These are phyloP conservation scores for Lichtheimia corymbifera DNA, from an alignment of 371 early-diverging fungal genomes.

Conservation along the genomic window DNA sequence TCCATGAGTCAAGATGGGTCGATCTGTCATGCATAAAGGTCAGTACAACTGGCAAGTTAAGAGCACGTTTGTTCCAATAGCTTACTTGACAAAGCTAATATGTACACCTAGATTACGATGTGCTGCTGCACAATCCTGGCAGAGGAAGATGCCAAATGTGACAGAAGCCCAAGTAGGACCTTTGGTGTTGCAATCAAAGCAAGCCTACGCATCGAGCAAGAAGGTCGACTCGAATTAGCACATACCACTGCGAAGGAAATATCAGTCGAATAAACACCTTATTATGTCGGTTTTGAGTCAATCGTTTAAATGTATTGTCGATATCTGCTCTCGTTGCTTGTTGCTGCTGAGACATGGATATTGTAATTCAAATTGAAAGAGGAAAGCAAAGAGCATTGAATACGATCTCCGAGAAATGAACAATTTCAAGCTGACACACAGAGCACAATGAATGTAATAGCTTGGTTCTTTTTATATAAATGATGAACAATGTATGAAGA, in stretches of 20 bases:
- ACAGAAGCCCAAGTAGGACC: slow-evolving; percentile 98
- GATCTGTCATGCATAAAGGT: slow-evolving; percentile 54
- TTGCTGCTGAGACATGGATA: slow-evolving; percentile 37
- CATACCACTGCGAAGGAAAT: too few relatives aligned
- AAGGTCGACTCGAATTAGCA: background rate
- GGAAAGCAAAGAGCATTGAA: too few relatives aligned
- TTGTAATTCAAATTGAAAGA: background rate
- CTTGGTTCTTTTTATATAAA: too few relatives aligned
- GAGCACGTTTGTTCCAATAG: background rate
- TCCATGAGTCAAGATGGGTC: slow-evolving; percentile 86
- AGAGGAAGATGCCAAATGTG: slow-evolving; percentile 96
- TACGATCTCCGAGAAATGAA: too few relatives aligned
- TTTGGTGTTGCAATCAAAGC: slow-evolving; percentile 96
- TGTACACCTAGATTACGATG: slow-evolving; percentile 95
- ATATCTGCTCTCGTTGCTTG: slow-evolving; percentile 65
- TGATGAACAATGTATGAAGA: background rate
- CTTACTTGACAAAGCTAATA: slow-evolving; percentile 92
- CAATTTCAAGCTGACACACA: too few relatives aligned
- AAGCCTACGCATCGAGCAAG: slow-evolving; percentile 52
- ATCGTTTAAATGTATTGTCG: slow-evolving; percentile 68
- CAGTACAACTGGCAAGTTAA: background rate
- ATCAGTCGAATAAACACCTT: slow-evolving; percentile 44
- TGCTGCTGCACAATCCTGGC: slow-evolving; percentile 96
- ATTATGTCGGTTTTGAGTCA: slow-evolving; percentile 69
- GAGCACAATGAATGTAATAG: too few relatives aligned